phyloP scores from a whole-genome alignment of 2,329 filamentous ascomycete species.

The Cucurbitaria berberidis region DNA sequence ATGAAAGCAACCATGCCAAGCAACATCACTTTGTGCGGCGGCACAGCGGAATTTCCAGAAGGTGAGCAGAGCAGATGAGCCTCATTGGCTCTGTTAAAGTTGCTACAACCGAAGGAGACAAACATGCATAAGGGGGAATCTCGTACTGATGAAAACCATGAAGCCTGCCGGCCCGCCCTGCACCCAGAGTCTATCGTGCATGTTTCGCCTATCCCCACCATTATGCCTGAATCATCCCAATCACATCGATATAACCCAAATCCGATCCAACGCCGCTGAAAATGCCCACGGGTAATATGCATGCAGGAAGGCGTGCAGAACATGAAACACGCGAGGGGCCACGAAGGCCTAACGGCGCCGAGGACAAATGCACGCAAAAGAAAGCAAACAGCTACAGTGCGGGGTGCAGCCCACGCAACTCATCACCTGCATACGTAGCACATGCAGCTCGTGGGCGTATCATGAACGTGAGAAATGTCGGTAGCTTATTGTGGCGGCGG shows the following conservation, averaged over 20 bases:
- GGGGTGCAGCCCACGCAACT: not conserved
- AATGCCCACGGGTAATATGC: constrained; percentile 18
- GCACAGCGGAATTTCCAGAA: constrained; percentile 13
- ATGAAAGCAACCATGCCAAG: constrained; percentile 6
- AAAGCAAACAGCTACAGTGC: not conserved
- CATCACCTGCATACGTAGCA: not conserved
- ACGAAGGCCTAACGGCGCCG: constrained; percentile 4
- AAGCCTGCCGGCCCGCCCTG: not conserved
- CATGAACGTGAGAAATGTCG: not conserved
- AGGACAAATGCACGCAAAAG: not conserved
- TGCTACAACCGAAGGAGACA: constrained; percentile 10
- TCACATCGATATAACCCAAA: constrained; percentile 10
- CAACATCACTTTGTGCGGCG: constrained; percentile 11
- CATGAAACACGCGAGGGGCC: constrained; percentile 3
- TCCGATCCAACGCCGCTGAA: constrained; percentile 13
- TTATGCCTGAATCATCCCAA: constrained; percentile 11
- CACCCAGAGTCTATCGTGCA: not conserved
- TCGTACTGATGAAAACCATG: constrained; percentile 12
- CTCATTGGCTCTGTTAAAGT: constrained; percentile 6
- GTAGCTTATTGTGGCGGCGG: constrained; percentile 14
- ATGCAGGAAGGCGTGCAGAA: constrained; percentile 7
- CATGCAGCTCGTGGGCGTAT: not conserved
- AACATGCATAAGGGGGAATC: constrained; percentile 23
- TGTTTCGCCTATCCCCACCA: constrained; percentile 1
- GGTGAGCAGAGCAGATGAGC: too few relatives aligned